A percentile compares a stretch with the other conserved stretches of the same genome.
These are phyloP conservation scores for Calvatia gigantea DNA, from an alignment of 768 basidiomycete genomes.

Conservation along the genomic window DNA sequence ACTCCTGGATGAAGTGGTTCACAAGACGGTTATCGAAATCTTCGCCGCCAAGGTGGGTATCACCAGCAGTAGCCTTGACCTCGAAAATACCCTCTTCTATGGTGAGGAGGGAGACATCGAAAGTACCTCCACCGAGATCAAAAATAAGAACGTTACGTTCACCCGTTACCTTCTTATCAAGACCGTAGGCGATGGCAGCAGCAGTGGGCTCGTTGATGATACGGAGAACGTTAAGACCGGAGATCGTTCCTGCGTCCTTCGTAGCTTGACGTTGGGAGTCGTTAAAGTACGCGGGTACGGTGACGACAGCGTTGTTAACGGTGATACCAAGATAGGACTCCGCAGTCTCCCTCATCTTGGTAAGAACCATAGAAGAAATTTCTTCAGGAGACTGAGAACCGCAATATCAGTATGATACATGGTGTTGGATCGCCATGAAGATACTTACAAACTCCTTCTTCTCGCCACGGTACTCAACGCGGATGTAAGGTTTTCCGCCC, in stretches of 20 bases:
- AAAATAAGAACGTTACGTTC: conserved; percentile 98
- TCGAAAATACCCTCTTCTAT: conserved; percentile 98
- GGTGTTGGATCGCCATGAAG: background rate
- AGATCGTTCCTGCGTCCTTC: conserved; percentile 94
- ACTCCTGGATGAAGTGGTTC: conserved; percentile 94
- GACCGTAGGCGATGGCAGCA: conserved; percentile 97
- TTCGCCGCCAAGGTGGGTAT: conserved; percentile 97
- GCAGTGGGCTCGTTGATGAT: conserved; percentile 99
- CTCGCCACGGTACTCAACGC: conserved; percentile 91
- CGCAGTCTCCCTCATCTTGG: conserved; percentile 98
- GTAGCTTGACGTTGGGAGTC: conserved; percentile 98
- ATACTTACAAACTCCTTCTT: conserved; percentile 83
- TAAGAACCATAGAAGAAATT: conserved; percentile 95
- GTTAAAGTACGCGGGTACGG: conserved; percentile 98
- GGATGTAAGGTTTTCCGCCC: conserved; percentile 83
- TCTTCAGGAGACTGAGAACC: conserved; percentile 82
- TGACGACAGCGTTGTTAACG: conserved; percentile 90
- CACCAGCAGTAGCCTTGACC: conserved; percentile 97
- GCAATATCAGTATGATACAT: background rate
- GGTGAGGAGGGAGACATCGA: conserved; percentile 94
- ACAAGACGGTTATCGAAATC: conserved; percentile 98
- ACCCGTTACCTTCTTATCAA: conserved; percentile 87
- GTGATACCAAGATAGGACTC: conserved; percentile 91
- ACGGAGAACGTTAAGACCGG: conserved; percentile 93
- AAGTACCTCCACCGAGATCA: conserved; percentile 98